Base-by-base conservation (phyloP, 768 basidiomycete genomes). In the Mycena indigotica region DNA sequence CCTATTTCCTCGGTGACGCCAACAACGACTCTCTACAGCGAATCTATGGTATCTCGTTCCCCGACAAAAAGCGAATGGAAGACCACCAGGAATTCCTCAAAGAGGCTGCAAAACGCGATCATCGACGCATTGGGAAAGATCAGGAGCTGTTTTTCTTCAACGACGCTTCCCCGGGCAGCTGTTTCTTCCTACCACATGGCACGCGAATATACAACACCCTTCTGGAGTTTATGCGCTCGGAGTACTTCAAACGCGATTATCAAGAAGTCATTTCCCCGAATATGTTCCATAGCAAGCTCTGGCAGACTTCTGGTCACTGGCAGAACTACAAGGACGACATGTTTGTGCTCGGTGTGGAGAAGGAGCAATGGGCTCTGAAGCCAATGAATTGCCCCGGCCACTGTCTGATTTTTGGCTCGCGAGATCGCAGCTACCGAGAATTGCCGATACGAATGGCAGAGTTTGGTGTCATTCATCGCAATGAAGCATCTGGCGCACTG, bases 351-450 rank as follows among this genome's bases (percentile, higher is more conserved):
- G 91, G 95, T 56, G 75, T 98, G 55, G 97, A 99, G 75, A 98
- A 98, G 77, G 95, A 98, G 75, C 84, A 84, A 68, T 99, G 93
- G 85, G 96, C 83, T 0, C 80, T 98, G 57, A 97, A 98, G 75
- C 97, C 97, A 19, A 99, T 99, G 97, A 99, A 99, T 74, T 98
- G 97, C 77, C 97, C 92, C 0, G 95, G 95, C 4, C 97, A 98
- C 71, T 95, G 92, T 72, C 73, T 98, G 50, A 92, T 99, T 65
- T 99, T 98, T 69, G 96, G 94, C 74, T 89, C 91, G 24, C 83
- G 92, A 56, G 95, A 97, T 72, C 86, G 97, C 61, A 89, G 86
- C 59, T 98, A 98, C 77, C 91, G 88, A 70, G 97, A 99, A 72
- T 81, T 98, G 15, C 97, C 97, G 6, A 87, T 99, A 63, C 87